Conservation (phyloP, 2,329 filamentous ascomycete genomes). For the Epichloe coenophiala region DNA sequence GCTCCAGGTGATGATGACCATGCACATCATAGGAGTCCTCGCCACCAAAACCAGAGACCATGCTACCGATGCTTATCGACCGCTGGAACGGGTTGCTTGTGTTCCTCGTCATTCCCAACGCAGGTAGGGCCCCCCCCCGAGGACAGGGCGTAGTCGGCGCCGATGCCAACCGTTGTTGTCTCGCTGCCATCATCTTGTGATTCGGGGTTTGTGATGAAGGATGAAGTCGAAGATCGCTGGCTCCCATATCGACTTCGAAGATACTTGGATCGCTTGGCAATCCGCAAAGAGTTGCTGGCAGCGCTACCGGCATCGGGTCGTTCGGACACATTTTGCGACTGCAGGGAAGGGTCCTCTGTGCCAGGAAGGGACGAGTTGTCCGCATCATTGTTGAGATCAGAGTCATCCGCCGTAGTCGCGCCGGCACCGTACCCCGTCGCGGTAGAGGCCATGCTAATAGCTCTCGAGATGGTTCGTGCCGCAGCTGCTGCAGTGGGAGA, state of each 20-base stretch:
- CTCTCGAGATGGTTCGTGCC: constrained; percentile 38
- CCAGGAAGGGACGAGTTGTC: constrained; percentile 17
- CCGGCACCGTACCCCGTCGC: background rate
- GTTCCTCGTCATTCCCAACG: constrained; percentile 31
- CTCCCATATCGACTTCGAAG: constrained; percentile 43
- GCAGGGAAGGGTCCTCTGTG: constrained; percentile 15
- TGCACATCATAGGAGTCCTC: constrained; percentile 39
- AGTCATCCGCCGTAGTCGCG: constrained; percentile 8
- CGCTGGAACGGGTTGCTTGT: constrained; percentile 50
- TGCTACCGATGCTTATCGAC: constrained; percentile 77
- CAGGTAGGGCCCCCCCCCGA: constrained; percentile 69
- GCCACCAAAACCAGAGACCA: constrained; percentile 54
- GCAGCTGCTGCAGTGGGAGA: constrained; percentile 43
- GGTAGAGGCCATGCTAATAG: constrained; percentile 31
- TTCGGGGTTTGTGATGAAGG: constrained; percentile 40
- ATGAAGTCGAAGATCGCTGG: constrained; percentile 47
- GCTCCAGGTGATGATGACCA: constrained; percentile 30
- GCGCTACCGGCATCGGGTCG: constrained; percentile 31
- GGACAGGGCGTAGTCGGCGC: constrained; percentile 70
- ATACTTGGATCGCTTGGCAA: constrained; percentile 37
- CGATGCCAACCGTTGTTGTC: constrained; percentile 44
- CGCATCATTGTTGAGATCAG: constrained; percentile 12
- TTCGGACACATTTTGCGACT: constrained; percentile 19
- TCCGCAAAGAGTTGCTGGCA: constrained; percentile 31
- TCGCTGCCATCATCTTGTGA: constrained; percentile 55